Conservation (phyloP, 495 filamentous ascomycete species). For the Aspergillus sclerotioniger region DNA sequence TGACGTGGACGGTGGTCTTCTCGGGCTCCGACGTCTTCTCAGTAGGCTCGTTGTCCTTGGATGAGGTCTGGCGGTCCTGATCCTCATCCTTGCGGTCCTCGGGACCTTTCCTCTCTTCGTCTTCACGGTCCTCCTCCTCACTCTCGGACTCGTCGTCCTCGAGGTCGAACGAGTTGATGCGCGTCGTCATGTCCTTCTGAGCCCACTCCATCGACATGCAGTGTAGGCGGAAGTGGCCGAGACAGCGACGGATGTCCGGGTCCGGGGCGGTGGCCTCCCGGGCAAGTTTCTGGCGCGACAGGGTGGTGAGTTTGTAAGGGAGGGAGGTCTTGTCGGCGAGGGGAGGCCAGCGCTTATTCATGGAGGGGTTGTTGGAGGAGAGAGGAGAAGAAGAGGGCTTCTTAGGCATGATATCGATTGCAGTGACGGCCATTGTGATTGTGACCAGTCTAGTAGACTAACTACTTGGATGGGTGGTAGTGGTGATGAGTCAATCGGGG, state of each 20-base stretch:
- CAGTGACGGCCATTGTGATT: conserved; percentile 19
- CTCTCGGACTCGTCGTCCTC: conserved; percentile 37
- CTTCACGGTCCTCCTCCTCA: conserved; percentile 24
- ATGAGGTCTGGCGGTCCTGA: neutral
- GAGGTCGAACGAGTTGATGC: conserved; percentile 44
- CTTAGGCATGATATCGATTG: conserved; percentile 18
- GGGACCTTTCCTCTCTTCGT: conserved; percentile 3
- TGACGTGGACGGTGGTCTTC: conserved; percentile 11
- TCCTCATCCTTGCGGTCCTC: conserved; percentile 8
- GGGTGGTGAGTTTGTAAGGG: conserved; percentile 42
- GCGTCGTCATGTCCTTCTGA: conserved; percentile 43
- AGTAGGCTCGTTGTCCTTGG: neutral
- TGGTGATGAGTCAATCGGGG: conserved; percentile 3
- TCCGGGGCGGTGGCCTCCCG: conserved; percentile 42
- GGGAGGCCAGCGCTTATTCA: conserved; percentile 43
- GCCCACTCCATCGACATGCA: conserved; percentile 40
- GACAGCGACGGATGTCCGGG: conserved; percentile 43
- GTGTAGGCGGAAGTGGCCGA: conserved; percentile 42
- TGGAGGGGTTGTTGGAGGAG: conserved; percentile 27
- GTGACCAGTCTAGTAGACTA: conserved; percentile 1
- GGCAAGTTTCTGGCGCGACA: conserved; percentile 43
- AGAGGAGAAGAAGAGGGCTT: conserved; percentile 12
- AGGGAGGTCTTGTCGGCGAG: conserved; percentile 43
- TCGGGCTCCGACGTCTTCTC: neutral
- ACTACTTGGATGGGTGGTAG: neutral